Evolutionary conservation across 345 rosid species (phyloP).

Genomic region (Citrus reticulata): DNA sequence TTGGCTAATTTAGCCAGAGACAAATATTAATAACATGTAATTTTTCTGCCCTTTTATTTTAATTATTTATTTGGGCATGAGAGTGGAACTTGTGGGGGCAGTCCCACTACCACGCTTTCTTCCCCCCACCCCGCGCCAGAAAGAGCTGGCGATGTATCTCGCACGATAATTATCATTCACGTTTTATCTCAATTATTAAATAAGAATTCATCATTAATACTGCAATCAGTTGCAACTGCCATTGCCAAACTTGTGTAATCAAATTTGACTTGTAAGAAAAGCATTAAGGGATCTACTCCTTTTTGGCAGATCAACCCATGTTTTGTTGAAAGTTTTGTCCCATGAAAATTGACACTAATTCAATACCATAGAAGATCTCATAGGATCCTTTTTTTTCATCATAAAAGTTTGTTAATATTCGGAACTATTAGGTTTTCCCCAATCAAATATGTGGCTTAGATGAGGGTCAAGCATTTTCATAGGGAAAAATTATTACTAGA

Average conservation of each 20-base stretch:
- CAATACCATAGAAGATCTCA: background rate
- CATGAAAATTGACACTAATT: background rate
- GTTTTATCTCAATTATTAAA: too few relatives aligned
- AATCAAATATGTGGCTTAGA: background rate
- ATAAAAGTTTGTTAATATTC: background rate
- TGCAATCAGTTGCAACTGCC: background rate
- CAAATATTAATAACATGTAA: background rate
- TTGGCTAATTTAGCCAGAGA: background rate
- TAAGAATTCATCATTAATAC: background rate
- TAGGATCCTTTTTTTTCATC: background rate
- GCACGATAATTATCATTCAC: too few relatives aligned
- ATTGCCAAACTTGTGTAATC: background rate
- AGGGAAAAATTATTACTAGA: background rate
- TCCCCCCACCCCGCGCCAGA: too few relatives aligned
- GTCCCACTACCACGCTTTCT: background rate
- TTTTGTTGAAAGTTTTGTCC: background rate
- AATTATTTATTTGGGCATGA: background rate
- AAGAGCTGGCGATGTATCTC: too few relatives aligned
- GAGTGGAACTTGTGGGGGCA: background rate
- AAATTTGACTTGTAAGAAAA: background rate
- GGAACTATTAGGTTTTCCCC: background rate
- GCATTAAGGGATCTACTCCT: background rate
- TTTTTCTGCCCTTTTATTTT: background rate
- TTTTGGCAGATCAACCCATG: background rate
- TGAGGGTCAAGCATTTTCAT: background rate